phyloP scores from a whole-genome alignment of 306 rosid genomes.

The Lablab purpureus region DNA sequence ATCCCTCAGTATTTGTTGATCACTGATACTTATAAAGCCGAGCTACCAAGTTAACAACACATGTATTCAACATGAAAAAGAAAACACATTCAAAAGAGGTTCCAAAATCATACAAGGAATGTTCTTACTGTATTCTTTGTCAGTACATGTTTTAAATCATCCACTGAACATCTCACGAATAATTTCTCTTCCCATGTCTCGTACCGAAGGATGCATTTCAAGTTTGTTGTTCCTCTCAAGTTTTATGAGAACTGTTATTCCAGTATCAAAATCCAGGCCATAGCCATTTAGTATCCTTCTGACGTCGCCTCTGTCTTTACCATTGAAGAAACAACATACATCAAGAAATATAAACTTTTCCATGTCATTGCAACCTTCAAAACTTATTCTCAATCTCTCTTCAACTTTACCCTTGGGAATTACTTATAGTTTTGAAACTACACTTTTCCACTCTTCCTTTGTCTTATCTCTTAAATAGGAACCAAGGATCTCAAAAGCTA shows the following conservation, averaged over 20 bases:
- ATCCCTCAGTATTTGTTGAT: neutral
- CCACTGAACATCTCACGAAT: neutral
- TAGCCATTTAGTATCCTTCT: neutral
- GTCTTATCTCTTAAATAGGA: neutral
- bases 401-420: neutral
- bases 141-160: neutral
- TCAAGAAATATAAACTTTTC: neutral
- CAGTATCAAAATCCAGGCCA: neutral
- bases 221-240: neutral
- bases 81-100: neutral
- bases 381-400: too few species aligned
- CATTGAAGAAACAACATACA: neutral
- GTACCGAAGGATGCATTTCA: too few species aligned
- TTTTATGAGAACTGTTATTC: neutral
- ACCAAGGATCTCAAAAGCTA: neutral
- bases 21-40: neutral
- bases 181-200: constrained; percentile 12
- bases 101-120: neutral
- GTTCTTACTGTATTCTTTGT: neutral
- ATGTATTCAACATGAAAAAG: neutral
- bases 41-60: neutral
- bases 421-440: too few species aligned
- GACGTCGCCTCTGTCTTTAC: neutral
- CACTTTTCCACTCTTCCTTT: neutral
- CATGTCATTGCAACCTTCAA: too few species aligned